Evolutionary conservation across 345 rosid genomes (phyloP).

Genomic region (Noccaea bulbosa): DNA sequence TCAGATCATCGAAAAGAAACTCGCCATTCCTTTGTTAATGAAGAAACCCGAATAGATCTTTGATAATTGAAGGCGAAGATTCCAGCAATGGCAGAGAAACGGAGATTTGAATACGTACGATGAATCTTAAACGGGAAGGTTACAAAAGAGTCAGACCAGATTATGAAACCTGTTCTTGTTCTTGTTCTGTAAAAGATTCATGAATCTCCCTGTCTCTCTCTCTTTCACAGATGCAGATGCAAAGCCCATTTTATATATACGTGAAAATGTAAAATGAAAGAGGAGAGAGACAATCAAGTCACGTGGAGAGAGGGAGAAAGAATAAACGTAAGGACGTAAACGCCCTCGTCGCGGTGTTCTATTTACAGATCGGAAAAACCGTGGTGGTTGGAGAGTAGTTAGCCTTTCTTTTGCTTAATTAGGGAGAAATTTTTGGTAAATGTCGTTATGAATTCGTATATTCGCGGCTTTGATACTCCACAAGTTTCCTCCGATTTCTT

Average conservation of each 20-base stretch:
- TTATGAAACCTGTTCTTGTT: constrained; percentile 39
- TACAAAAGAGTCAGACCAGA: constrained; percentile 37
- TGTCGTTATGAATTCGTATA: constrained; percentile 26
- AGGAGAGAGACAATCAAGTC: constrained; percentile 32
- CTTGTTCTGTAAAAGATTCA: constrained; percentile 43
- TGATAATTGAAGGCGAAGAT: constrained; percentile 16
- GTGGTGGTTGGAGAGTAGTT: constrained; percentile 45
- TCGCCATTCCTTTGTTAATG: neutral
- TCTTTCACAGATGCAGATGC: constrained; percentile 32
- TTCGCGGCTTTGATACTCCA: neutral
- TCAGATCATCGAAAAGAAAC: neutral
- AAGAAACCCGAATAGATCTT: constrained; percentile 6
- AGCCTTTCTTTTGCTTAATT: constrained; percentile 30
- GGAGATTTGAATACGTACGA: constrained; percentile 17
- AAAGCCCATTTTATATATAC: constrained; percentile 16
- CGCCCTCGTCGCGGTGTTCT: constrained; percentile 22
- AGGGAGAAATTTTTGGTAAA: constrained; percentile 33
- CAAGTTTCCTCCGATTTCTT: constrained; percentile 27
- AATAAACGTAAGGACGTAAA: neutral
- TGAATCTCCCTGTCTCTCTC: constrained; percentile 33
- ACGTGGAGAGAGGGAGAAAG: constrained; percentile 37
- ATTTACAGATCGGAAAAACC: constrained; percentile 28
- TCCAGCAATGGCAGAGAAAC: constrained; percentile 24
- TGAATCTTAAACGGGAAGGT: constrained; percentile 33
- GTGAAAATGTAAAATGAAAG: neutral